Conservation (phyloP, 768 basidiomycete genomes). For the Wakefieldia striispora region DNA sequence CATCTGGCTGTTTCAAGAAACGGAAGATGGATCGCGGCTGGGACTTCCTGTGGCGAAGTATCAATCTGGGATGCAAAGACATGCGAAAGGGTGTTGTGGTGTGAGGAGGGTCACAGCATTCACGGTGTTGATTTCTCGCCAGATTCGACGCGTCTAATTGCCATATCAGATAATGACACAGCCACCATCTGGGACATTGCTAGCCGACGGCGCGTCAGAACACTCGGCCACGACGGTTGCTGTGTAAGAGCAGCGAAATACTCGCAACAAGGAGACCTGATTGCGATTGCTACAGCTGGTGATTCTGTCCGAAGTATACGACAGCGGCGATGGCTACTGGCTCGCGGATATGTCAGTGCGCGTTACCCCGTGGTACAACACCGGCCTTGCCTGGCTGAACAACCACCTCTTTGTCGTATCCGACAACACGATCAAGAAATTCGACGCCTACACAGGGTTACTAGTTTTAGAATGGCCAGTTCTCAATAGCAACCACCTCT, state of each 20-base stretch:
- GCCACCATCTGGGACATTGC: not conserved
- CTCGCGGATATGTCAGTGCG: not conserved
- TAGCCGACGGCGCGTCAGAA: not conserved
- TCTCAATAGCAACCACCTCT: accelerated
- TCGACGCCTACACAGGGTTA: not conserved
- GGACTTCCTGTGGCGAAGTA: not conserved
- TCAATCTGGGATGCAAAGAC: not conserved
- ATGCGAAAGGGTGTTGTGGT: not conserved
- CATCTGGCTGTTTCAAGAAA: constrained; percentile 1
- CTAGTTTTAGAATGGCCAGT: not conserved
- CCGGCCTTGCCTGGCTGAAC: constrained; percentile 3
- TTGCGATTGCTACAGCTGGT: not conserved
- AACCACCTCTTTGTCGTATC: not conserved
- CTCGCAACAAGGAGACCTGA: not conserved
- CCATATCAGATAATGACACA: not conserved
- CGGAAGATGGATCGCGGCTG: constrained; percentile 4
- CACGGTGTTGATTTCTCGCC: constrained; percentile 2
- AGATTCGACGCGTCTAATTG: not conserved
- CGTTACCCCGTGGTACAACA: not conserved
- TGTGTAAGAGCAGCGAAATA: not conserved
- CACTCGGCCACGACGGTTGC: not conserved
- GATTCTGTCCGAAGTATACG: not conserved
- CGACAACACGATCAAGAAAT: not conserved
- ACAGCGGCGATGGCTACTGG: not conserved
- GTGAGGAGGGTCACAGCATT: not conserved